These are phyloP conservation scores for Suhomyces wounanorum DNA, from an alignment of 1,139 yeast genomes.

Conservation along the genomic window DNA sequence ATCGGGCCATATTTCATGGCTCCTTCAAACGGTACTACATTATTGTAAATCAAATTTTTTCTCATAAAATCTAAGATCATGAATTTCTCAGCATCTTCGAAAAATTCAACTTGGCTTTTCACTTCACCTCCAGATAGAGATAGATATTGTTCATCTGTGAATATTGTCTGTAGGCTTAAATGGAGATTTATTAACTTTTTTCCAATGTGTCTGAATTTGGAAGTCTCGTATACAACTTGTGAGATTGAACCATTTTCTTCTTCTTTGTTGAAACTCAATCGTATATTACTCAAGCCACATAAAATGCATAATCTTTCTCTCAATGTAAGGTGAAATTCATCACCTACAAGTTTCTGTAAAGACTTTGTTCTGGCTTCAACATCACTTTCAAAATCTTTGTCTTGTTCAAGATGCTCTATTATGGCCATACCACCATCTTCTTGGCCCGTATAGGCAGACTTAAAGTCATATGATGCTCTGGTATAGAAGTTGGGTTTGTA, in stretches of 20 bases:
- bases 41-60: conserved; percentile 27
- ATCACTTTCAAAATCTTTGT: conserved; percentile 14
- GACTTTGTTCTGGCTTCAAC: conserved; percentile 14
- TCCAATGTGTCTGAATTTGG: conserved; percentile 27
- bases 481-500: conserved; percentile 19
- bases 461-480: conserved; percentile 19
- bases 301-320: conserved; percentile 26
- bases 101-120: conserved; percentile 20
- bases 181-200: conserved; percentile 22
- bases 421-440: conserved; percentile 16
- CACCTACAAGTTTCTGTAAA: conserved; percentile 21
- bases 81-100: conserved; percentile 20
- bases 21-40: conserved; percentile 36
- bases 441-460: conserved; percentile 16
- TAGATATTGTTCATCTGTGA: conserved; percentile 29
- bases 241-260: background rate
- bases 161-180: conserved; percentile 25
- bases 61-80: conserved; percentile 39
- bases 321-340: conserved; percentile 23
- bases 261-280: conserved; percentile 7
- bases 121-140: conserved; percentile 33
- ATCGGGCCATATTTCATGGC: conserved; percentile 23
- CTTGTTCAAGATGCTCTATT: conserved; percentile 14
- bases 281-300: conserved; percentile 25
- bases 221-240: conserved; percentile 13